Conservation (phyloP, 2,329 filamentous ascomycete genomes). For the Xylaria sp. region DNA sequence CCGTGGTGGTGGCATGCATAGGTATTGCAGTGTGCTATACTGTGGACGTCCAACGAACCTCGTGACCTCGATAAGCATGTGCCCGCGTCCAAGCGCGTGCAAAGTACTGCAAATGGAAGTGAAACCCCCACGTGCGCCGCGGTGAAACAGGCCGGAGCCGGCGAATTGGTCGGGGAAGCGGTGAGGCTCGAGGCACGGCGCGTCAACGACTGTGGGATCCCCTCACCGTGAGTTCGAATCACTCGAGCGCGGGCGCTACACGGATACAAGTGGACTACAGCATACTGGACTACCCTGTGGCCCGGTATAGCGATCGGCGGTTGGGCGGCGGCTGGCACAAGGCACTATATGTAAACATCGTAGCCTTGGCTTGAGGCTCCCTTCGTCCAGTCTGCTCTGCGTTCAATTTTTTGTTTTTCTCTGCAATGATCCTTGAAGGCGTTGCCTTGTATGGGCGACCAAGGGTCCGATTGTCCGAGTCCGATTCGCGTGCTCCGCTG, state of each 20-base stretch:
- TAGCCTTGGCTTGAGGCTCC: background rate
- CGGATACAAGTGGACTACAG: background rate
- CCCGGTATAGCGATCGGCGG: background rate
- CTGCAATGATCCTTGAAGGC: background rate
- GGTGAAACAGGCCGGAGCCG: conserved; percentile 46
- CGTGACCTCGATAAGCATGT: conserved; percentile 42
- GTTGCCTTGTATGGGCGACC: background rate
- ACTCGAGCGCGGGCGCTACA: background rate
- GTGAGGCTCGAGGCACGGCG: conserved; percentile 34
- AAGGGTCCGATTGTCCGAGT: conserved; percentile 19
- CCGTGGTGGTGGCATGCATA: conserved; percentile 35
- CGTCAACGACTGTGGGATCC: background rate
- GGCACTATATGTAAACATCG: too few relatives aligned
- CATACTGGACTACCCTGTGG: background rate
- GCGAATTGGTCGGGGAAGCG: conserved; percentile 42
- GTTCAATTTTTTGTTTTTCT: background rate
- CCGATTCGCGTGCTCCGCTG: conserved; percentile 22
- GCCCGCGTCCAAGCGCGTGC: conserved; percentile 2
- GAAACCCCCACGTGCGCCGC: conserved; percentile 46
- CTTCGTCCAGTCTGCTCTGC: background rate
- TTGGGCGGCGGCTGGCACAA: background rate
- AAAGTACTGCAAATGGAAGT: conserved; percentile 12
- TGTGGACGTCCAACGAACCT: conserved; percentile 44
- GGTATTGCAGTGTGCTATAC: conserved; percentile 34
- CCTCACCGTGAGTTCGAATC: conserved; percentile 12